Percentiles rank a stretch among this genome's conserved stretches.
These are phyloP conservation scores for Ceratobasidium sp. DNA, from an alignment of 1,284 basidiomycete species.

Conservation along the genomic window DNA sequence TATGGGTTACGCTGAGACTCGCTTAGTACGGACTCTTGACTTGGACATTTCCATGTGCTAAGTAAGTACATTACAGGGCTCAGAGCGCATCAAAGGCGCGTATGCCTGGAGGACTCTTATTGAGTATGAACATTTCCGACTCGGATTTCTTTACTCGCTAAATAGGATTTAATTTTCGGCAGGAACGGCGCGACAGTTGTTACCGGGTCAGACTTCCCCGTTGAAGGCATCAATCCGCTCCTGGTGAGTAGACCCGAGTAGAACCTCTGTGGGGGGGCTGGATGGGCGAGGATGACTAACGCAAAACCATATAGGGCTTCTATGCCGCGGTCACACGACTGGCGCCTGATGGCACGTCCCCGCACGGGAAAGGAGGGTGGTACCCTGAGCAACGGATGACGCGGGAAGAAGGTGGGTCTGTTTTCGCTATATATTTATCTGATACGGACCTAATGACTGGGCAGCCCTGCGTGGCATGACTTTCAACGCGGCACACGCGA, in stretches of 20 bases:
- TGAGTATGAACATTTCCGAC: slow-evolving; percentile 54
- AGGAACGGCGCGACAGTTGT: slow-evolving; percentile 64
- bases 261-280: too few species aligned
- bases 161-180: background rate
- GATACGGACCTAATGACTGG: background rate
- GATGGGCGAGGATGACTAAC: too few species aligned
- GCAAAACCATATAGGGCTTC: slow-evolving; percentile 61
- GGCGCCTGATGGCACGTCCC: slow-evolving; percentile 71
- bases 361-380: slow-evolving; percentile 84
- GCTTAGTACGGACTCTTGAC: slow-evolving; percentile 69
- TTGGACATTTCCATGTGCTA: background rate
- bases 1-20: slow-evolving; percentile 87
- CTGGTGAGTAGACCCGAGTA: slow-evolving; percentile 48
- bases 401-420: slow-evolving; percentile 58
- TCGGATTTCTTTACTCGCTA: slow-evolving; percentile 9
- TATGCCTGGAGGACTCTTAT: slow-evolving; percentile 87
- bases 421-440: background rate
- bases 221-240: slow-evolving; percentile 81
- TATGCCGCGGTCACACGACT: slow-evolving; percentile 85
- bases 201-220: slow-evolving; percentile 90
- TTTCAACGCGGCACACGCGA: slow-evolving; percentile 82
- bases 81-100: slow-evolving; percentile 79
- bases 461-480: slow-evolving; percentile 74
- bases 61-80: slow-evolving; percentile 58
- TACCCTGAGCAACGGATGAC: slow-evolving; percentile 74